Evolutionary conservation across 1,139 yeast genomes (phyloP), one percentile per base, ranked within the genome.

Genomic region (Oligophagozyma castellii): DNA sequence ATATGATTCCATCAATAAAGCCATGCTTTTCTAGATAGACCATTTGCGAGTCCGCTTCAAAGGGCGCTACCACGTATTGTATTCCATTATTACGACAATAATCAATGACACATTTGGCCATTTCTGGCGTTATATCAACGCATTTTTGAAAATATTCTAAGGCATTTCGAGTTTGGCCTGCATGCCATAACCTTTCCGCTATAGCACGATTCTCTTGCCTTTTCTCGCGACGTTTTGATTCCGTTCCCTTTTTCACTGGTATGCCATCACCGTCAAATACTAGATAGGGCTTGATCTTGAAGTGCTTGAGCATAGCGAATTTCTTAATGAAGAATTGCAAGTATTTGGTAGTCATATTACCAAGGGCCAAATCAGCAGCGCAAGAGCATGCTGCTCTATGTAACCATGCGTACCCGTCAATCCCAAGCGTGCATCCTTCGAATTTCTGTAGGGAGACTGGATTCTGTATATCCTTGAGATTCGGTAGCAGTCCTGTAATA

Each of bases 41-140:
- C 77, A 92, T 70, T 51, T 92, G 98, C 0, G 98, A 80, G 51
- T 92, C 99, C 0, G 98, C 98, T 56, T 92, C 99, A 50, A 84
- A 92, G 0, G 99, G 99, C 0, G 99, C 98, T 6, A 92, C 98
- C 12, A 89, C 70, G 44, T 71, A 89, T 37, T 65, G 65, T 27
- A 92, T 71, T 2, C 58, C 55, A 28, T 65, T 60, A n/a, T 51
- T 45, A 41, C 73, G 74, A 37, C 92, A 63, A 39, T 70, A 76
- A 19, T 76, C 76, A 54, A 86, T 83, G 12, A 89, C 64, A 14
- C 83, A 68, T 43, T 80, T 79, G 4, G 95, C 95, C 92, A 92
- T 84, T 38, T 71, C 73, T 1, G 94, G 86, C 1, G 95, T 79
- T 10, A 92, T 80, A 41, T 79, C 86, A 5, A 93, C 80, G 19